phyloP scores from a whole-genome alignment of 495 filamentous ascomycete species.

The Hypoxylon intermedium region DNA sequence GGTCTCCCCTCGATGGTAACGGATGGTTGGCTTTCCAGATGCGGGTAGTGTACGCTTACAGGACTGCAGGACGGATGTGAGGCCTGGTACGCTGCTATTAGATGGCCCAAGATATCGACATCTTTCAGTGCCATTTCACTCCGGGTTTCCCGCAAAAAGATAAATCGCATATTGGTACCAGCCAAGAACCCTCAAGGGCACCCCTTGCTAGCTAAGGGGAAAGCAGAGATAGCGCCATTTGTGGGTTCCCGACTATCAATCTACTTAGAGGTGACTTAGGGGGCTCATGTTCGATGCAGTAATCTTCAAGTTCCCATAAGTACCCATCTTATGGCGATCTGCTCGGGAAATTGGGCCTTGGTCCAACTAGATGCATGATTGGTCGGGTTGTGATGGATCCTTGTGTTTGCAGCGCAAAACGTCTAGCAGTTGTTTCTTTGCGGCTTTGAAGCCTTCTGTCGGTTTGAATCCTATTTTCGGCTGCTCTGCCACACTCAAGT shows the following conservation, averaged over 20 bases:
- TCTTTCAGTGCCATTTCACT: slow-evolving; percentile 11
- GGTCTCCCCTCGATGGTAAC: slow-evolving; percentile 16
- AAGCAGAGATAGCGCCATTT: slow-evolving; percentile 29
- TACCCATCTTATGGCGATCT: slow-evolving; percentile 34
- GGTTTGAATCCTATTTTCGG: not conserved
- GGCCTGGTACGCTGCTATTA: slow-evolving; percentile 23
- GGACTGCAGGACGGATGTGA: slow-evolving; percentile 24
- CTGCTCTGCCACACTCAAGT: slow-evolving; percentile 7
- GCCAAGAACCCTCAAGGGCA: not conserved
- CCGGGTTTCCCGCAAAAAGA: slow-evolving; percentile 19
- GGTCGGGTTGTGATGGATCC: slow-evolving; percentile 9
- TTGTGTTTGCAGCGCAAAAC: slow-evolving; percentile 20
- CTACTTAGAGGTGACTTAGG: slow-evolving; percentile 29
- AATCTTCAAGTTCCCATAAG: slow-evolving; percentile 2
- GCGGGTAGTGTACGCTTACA: slow-evolving; percentile 20
- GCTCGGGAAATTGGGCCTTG: slow-evolving; percentile 32
- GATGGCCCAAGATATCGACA: slow-evolving; percentile 14
- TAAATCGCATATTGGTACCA: slow-evolving; percentile 12
- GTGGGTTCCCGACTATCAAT: slow-evolving; percentile 19
- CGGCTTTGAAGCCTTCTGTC: not conserved
- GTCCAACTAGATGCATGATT: slow-evolving; percentile 17
- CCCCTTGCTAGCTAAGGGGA: slow-evolving; percentile 12
- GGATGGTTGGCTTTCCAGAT: slow-evolving; percentile 19
- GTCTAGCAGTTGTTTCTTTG: slow-evolving; percentile 5
- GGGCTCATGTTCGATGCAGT: not conserved